These are phyloP conservation scores for Dryadomyces quercus-mongolicae DNA, from an alignment of 2,329 filamentous ascomycete genomes.

Conservation along the genomic window DNA sequence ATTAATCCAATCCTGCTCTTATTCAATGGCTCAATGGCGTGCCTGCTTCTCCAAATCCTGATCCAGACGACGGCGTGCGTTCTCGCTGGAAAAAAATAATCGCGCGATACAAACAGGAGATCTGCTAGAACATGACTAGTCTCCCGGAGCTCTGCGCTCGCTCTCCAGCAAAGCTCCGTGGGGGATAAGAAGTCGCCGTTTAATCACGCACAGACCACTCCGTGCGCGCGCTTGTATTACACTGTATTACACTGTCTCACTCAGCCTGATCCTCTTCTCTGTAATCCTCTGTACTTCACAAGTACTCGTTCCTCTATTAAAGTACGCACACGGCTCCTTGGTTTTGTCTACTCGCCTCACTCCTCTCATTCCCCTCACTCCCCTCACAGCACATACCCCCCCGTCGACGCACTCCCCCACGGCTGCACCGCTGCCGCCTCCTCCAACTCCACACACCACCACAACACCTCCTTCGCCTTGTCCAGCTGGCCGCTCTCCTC, in stretches of 20 bases:
- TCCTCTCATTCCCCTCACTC: too few species aligned
- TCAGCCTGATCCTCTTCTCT: neutral
- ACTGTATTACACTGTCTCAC: neutral
- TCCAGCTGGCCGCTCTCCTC: constrained; percentile 77
- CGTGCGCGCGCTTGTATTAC: neutral
- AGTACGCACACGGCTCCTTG: too few species aligned
- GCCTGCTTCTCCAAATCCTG: too few species aligned
- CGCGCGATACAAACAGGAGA: neutral
- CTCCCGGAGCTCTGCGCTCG: neutral
- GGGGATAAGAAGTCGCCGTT: neutral
- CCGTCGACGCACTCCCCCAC: constrained; percentile 60
- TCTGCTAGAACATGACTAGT: neutral
- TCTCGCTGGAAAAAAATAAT: neutral
- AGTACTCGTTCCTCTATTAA: too few species aligned
- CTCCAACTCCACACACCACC: constrained; percentile 96
- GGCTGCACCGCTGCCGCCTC: constrained; percentile 68
- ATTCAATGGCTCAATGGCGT: too few species aligned
- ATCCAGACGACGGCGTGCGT: too few species aligned
- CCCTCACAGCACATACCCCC: constrained; percentile 49
- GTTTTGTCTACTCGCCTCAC: too few species aligned
- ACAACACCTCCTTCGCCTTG: constrained; percentile 83
- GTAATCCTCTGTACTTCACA: too few species aligned
- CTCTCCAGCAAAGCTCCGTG: constrained; percentile 1
- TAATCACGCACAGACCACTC: neutral
- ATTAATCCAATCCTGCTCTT: too few species aligned